Base-by-base conservation (phyloP, 805 yeast species). In the Wickerhamia fluorescens region DNA sequence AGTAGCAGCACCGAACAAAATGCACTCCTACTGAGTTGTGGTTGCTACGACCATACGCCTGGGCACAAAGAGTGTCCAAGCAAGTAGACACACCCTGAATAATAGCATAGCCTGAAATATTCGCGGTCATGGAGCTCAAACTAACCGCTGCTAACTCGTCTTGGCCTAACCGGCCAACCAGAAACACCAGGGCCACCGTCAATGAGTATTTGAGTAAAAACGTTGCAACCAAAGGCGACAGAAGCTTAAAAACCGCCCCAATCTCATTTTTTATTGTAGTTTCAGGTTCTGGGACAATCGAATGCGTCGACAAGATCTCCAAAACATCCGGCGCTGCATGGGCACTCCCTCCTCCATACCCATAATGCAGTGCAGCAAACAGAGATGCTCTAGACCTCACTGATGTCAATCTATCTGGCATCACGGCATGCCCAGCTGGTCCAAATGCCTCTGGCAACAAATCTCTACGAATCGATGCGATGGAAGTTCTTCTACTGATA, bases 41-140 rank as follows among this genome's bases (percentile, higher is more conserved):
- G 40, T 79, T 80, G 29, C 68, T 67, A 16, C 84, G 71, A 13
- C 92, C 89, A 45, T 63, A 80, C 1, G 88, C 80, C 51, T 82
- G 89, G 2, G 88, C 81, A 49, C 88, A 74, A 20, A 82, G 62
- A 0, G 89, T 82, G 44, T 81, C 89, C 30, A 82, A 62, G 33
- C 86, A 75, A 0, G 92, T 80, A n/a, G 86, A 75, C 3, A 80
- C 68, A 8, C 89, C 92, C 41, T 80, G 82, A 40, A 82, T 76
- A 7, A 80, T 68, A 20, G 86, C 82, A 36, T 79, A 71, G 2
- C 85, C 88, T 3, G 81, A 68, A 30, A 82, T 79, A 46, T 79
- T 81, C 6, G 85, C 82, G 4, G 87, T 78, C 86, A 81, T 80
- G 13, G 82, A 70, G 11, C 83, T 79, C 27, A 82, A 56, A 10